These are phyloP conservation scores for Ustilago cynodontis DNA, from an alignment of 1,284 basidiomycete species.

Conservation along the genomic window DNA sequence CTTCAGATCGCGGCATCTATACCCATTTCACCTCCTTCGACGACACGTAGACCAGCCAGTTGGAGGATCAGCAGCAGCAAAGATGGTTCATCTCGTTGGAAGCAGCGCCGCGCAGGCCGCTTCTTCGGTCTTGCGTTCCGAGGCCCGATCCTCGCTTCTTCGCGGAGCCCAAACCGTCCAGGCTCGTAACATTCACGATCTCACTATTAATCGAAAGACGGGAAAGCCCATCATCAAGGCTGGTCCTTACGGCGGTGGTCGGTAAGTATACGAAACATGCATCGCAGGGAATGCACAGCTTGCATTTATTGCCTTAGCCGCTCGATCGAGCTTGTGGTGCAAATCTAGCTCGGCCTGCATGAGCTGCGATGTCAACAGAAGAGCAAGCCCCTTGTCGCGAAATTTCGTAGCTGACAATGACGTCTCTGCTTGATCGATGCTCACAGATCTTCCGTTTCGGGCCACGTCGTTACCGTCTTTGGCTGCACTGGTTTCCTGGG, in stretches of 20 bases:
- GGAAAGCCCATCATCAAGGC: slow-evolving; percentile 64
- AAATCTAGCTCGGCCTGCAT: neutral
- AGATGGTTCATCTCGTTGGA: slow-evolving; percentile 52
- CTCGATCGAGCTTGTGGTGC: neutral
- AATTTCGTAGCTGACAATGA: neutral
- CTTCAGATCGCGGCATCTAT: neutral
- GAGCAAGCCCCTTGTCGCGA: neutral
- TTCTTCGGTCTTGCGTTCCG: slow-evolving; percentile 40
- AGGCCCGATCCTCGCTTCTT: slow-evolving; percentile 45
- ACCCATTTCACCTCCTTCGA: slow-evolving; percentile 1
- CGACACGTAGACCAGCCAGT: neutral
- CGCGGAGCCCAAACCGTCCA: slow-evolving; percentile 42
- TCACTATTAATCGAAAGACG: slow-evolving; percentile 67
- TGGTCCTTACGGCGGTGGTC: slow-evolving; percentile 68
- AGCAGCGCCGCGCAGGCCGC: slow-evolving; percentile 42
- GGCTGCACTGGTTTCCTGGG: slow-evolving; percentile 96
- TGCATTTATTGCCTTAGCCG: neutral
- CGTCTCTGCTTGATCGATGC: neutral
- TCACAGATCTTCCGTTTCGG: slow-evolving; percentile 63
- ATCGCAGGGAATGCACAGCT: neutral
- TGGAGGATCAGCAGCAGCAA: slow-evolving; percentile 15
- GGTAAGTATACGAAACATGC: slow-evolving; percentile 47
- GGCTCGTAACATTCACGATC: slow-evolving; percentile 61
- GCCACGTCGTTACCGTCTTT: slow-evolving; percentile 93
- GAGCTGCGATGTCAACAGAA: neutral